Evolutionary conservation across 176 grass and related monocot species (phyloP), one percentile per base, ranked within the genome.

Genomic region (Raddia guianensis): DNA sequence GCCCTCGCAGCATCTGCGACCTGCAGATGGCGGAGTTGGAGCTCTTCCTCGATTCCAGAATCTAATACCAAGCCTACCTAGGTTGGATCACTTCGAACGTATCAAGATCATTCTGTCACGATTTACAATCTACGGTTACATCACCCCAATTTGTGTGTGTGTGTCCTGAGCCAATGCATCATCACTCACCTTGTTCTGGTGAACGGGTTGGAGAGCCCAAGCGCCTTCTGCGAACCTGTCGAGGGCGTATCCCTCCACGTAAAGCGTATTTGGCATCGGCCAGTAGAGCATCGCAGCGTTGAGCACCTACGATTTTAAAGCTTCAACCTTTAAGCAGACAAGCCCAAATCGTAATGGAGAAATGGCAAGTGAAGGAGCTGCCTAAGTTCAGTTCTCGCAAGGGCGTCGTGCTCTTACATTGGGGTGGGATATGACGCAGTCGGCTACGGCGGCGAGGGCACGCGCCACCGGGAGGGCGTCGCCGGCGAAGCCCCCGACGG

Each of bases 51-150:
- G 55, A 99, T 95, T 60, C 88, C 96, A 12, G 90, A 83, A 86
- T 99, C 96, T 70, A 99, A 32, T 80, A 99, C 92, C 67, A 95
- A 72, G 27, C 92, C 96, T 95, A 99, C 93, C 92, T 95, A 84
- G 73, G 68, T 62, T 50, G 55, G 50, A 80, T 11, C 20, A 89
- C 16, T 56, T 33, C 67, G 49, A 72, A 60, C 12, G 1, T 65
- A 42, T 79, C 54, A 77, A 46, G 15, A 6, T 27, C 19, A 60
- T 60, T 60, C 9, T 47, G 46, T 12, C 51, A 78, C 7, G 79
- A 46, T 27, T 0, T 8, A 4, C 48, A 18, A 12, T 12, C 64
- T 58, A 65, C 47, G 70, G 13, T 42, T 79, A 49, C 6, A 35
- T 14, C 80, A 63, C 5, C 7, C 11, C 27, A 18, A 16, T 74